Conservation (phyloP, 2,329 filamentous ascomycete species). For the Tolypocladium pustulatum region DNA sequence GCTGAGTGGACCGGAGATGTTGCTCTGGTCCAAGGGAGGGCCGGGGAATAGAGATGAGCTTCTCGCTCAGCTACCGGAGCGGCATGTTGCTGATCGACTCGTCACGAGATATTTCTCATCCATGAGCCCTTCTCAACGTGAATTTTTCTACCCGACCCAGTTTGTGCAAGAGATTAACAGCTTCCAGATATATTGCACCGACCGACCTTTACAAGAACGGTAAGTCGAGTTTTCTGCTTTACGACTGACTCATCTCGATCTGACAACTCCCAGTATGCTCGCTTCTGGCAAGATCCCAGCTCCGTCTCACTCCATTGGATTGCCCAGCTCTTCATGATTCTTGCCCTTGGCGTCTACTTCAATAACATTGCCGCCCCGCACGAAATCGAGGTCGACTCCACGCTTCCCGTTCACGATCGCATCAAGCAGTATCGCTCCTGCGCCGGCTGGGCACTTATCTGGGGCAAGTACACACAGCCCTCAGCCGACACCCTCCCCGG, state of each 20-base stretch:
- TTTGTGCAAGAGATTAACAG: slow-evolving; percentile 2
- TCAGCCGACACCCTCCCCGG: slow-evolving; percentile 37
- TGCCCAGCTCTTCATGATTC: slow-evolving; percentile 38
- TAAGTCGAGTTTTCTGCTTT: slow-evolving; percentile 11
- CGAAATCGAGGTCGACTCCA: slow-evolving; percentile 31
- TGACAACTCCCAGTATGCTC: slow-evolving; percentile 28
- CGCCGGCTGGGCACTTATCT: slow-evolving; percentile 39
- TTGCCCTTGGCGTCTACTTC: slow-evolving; percentile 32
- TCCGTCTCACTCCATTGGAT: slow-evolving; percentile 33
- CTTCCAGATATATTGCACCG: slow-evolving; percentile 39
- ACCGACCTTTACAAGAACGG: slow-evolving; percentile 37
- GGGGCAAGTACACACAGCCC: slow-evolving; percentile 39
- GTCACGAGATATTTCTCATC: slow-evolving; percentile 44
- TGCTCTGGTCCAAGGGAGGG: slow-evolving; percentile 28
- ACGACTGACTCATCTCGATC: not conserved
- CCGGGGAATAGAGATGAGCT: slow-evolving; percentile 34
- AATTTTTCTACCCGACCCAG: slow-evolving; percentile 6
- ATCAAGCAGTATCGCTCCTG: slow-evolving; percentile 37
- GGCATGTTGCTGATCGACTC: slow-evolving; percentile 35
- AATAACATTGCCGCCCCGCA: slow-evolving; percentile 31
- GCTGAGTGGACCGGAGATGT: slow-evolving; percentile 27
- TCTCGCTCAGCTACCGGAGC: slow-evolving; percentile 35
- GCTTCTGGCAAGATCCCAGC: slow-evolving; percentile 36
- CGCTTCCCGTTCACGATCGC: slow-evolving; percentile 28
- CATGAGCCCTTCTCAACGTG: slow-evolving; percentile 40